Conservation (phyloP, 2,329 filamentous ascomycete genomes). For the Arthrobotrys sinensis region DNA sequence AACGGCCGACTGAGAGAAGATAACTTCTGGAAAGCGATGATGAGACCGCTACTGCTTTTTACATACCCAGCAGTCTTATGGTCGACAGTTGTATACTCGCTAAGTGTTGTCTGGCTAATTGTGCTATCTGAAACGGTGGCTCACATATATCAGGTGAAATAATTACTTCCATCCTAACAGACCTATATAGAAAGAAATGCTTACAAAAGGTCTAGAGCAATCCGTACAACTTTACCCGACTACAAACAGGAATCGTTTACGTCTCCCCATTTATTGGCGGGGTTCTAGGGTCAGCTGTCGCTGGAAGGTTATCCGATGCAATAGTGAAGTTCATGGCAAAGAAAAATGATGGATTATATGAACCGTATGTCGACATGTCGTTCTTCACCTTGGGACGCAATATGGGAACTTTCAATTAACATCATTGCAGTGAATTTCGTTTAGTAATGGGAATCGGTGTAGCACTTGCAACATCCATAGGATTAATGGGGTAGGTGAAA, state of each 20-base stretch:
- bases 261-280: conserved; percentile 91
- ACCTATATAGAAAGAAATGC: conserved; percentile 64
- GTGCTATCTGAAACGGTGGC: conserved; percentile 91
- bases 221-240: conserved; percentile 83
- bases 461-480: conserved; percentile 81
- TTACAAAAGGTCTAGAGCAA: conserved; percentile 65
- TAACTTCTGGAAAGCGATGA: conserved; percentile 82
- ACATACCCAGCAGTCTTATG: conserved; percentile 91
- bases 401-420: not conserved
- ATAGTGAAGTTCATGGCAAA: conserved; percentile 86
- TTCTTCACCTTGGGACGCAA: not conserved
- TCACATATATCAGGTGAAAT: conserved; percentile 77
- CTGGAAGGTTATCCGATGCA: conserved; percentile 87
- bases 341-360: conserved; percentile 92
- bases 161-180: not conserved
- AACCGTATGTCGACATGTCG: conserved; percentile 73
- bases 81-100: conserved; percentile 86
- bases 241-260: conserved; percentile 89
- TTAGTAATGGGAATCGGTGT: conserved; percentile 90
- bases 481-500: conserved; percentile 79
- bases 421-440: conserved; percentile 77
- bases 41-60: conserved; percentile 87
- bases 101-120: conserved; percentile 95
- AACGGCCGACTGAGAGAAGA: conserved; percentile 84
- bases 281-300: conserved; percentile 90